These are phyloP conservation scores for Ophiocordyceps camponoti-floridani DNA, from an alignment of 2,329 filamentous ascomycete species.

Conservation along the genomic window DNA sequence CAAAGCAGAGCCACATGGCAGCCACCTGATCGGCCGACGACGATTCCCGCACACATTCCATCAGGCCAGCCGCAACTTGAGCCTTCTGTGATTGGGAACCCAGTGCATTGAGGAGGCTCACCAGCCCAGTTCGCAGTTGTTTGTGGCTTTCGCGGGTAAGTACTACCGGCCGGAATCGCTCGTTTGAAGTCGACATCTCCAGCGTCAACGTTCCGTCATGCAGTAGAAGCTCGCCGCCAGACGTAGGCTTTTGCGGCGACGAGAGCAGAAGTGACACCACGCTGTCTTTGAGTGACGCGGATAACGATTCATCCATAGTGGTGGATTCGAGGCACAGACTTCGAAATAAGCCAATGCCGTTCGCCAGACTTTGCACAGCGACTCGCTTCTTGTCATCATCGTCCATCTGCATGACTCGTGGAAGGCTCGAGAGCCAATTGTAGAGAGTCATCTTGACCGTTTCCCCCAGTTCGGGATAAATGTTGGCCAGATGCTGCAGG, in stretches of 20 bases:
- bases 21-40: constrained; percentile 43
- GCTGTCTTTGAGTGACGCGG: constrained; percentile 56
- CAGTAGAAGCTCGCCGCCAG: constrained; percentile 9
- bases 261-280: constrained; percentile 26
- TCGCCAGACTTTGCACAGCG: constrained; percentile 59
- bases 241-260: constrained; percentile 6
- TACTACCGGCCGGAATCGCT: constrained; percentile 40
- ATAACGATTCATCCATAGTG: constrained; percentile 48
- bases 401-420: constrained; percentile 65
- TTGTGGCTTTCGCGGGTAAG: constrained; percentile 48
- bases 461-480: constrained; percentile 43
- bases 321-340: constrained; percentile 45
- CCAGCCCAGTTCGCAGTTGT: constrained; percentile 37
- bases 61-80: constrained; percentile 44
- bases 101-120: constrained; percentile 35
- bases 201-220: constrained; percentile 8
- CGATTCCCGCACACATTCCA: constrained; percentile 42
- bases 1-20: constrained; percentile 64
- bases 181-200: constrained; percentile 1
- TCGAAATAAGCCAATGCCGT: constrained; percentile 48
- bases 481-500: constrained; percentile 42
- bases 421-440: constrained; percentile 65
- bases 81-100: constrained; percentile 41
- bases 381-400: constrained; percentile 63
- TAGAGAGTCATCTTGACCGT: constrained; percentile 54